Evolutionary conservation across 2,329 filamentous ascomycete species (phyloP).

Genomic region (Colletotrichum cereale): DNA sequence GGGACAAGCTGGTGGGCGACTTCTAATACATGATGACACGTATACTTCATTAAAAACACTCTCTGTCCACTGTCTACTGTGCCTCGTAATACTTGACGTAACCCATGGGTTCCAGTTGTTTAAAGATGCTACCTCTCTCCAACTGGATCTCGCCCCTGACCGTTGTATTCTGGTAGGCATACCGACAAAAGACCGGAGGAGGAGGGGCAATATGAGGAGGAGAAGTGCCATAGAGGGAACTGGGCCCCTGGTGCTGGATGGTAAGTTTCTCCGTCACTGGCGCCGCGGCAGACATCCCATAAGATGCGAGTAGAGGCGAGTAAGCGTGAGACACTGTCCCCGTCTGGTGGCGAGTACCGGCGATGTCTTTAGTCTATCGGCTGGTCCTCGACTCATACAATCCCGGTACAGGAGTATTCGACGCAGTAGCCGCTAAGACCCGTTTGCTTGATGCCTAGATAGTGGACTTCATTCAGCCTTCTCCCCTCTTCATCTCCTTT

Average conservation of each 20-base stretch:
- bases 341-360: background rate
- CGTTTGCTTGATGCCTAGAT: background rate
- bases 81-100: background rate
- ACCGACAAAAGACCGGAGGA: background rate
- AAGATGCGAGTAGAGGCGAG: background rate
- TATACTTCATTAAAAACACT: slow-evolving; percentile 22
- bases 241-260: no score
- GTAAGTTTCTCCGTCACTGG: background rate
- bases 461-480: no score
- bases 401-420: no score
- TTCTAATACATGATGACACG: slow-evolving; percentile 42
- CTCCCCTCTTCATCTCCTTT: background rate
- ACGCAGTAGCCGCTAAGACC: background rate
- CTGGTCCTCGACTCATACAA: background rate
- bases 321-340: background rate
- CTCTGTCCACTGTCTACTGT: background rate
- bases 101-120: background rate
- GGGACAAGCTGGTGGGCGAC: slow-evolving; percentile 31
- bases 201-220: background rate
- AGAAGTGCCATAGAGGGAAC: background rate
- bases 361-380: background rate
- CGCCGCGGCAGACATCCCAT: background rate
- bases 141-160: background rate
- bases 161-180: background rate
- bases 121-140: background rate